Evolutionary conservation across 495 filamentous ascomycete genomes (phyloP).

Genomic region (Penicillium lividum): DNA sequence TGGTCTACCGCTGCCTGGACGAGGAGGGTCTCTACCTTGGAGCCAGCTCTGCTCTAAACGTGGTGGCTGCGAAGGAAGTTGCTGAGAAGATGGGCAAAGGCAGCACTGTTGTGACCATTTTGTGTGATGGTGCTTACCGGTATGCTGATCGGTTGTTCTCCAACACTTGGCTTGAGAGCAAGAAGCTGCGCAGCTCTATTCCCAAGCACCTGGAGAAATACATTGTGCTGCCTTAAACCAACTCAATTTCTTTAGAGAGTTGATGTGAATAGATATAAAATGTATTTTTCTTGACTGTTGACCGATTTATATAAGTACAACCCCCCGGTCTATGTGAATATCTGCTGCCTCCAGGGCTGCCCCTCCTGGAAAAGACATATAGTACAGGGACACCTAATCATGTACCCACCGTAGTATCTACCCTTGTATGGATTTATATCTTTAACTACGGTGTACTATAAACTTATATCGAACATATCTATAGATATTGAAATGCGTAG

Average conservation of each 20-base stretch:
- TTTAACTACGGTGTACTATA: too few relatives aligned
- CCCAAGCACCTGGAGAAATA: constrained; percentile 87
- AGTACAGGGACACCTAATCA: too few relatives aligned
- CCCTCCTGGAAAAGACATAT: too few relatives aligned
- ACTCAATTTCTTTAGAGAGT: constrained; percentile 5
- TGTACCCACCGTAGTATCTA: too few relatives aligned
- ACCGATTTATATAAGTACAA: too few relatives aligned
- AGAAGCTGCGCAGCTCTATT: constrained; percentile 79
- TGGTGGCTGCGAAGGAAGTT: constrained; percentile 92
- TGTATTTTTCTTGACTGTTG: constrained; percentile 3
- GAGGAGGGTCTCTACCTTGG: constrained; percentile 97
- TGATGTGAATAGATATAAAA: constrained; percentile 25
- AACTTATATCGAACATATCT: too few relatives aligned
- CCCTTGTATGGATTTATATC: too few relatives aligned
- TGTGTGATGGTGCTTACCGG: constrained; percentile 94
- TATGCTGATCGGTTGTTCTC: constrained; percentile 95
- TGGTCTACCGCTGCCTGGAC: constrained; percentile 96
- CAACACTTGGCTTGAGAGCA: constrained; percentile 80
- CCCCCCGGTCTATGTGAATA: neutral
- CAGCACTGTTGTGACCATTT: constrained; percentile 87
- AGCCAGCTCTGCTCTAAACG: constrained; percentile 88
- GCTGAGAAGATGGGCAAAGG: constrained; percentile 88
- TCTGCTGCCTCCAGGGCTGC: too few relatives aligned
- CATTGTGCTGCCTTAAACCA: constrained; percentile 74
- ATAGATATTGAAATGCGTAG: too few relatives aligned